A percentile compares a stretch with the other conserved stretches of the same genome.
Conservation (phyloP, 108 stramenopile species). For the Skeletonema potamos region DNA sequence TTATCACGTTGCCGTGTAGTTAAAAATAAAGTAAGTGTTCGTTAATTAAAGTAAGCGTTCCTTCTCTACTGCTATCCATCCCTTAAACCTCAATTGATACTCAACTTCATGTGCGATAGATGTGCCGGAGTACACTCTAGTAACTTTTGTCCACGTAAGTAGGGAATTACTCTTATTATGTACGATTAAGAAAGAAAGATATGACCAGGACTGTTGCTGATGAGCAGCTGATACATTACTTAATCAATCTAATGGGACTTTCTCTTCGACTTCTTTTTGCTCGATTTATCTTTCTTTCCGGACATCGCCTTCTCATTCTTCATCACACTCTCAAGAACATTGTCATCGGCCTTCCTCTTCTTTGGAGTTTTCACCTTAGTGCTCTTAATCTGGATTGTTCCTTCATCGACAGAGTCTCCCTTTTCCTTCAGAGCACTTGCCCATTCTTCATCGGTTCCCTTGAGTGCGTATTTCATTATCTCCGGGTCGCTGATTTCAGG, state of each 20-base stretch:
- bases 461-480: conserved; percentile 83
- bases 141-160: no score
- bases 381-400: conserved; percentile 38
- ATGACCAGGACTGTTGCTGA: no score
- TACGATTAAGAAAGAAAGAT: no score
- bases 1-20: no score
- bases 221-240: conserved; percentile 2
- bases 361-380: conserved; percentile 28
- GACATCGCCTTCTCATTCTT: conserved; percentile 34
- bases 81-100: no score
- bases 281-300: conserved; percentile 5
- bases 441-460: conserved; percentile 86
- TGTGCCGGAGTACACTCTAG: no score
- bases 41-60: no score
- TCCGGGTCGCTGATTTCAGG: conserved; percentile 72
- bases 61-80: no score
- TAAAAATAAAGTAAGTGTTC: no score
- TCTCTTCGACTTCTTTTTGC: conserved; percentile 32
- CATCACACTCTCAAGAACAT: conserved; percentile 36
- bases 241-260: conserved; percentile 35
- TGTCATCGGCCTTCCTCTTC: conserved; percentile 31
- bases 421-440: conserved; percentile 69
- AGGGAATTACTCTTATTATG: no score
- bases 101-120: no score
- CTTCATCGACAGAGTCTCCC: conserved; percentile 21